A percentile compares a stretch with the other conserved stretches of the same genome.
Evolutionary conservation across 2,329 filamentous ascomycete species (phyloP).

Genomic region (Scedosporium dehoogii): DNA sequence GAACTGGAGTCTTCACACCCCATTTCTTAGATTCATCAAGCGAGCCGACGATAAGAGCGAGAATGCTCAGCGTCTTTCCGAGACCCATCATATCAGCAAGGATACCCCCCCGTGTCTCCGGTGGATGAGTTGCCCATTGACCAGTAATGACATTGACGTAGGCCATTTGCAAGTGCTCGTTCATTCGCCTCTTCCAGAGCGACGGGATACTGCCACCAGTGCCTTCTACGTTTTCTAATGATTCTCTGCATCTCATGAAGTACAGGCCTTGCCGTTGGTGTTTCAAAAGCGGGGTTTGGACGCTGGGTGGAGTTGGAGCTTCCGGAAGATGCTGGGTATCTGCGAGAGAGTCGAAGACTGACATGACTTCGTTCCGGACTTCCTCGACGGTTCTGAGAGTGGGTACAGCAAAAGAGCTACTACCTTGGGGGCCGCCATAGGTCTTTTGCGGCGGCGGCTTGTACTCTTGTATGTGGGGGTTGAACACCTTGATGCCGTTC

Average conservation of each 20-base stretch:
- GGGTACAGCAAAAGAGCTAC: conserved; percentile 15
- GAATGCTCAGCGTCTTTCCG: conserved; percentile 78
- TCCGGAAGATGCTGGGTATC: conserved; percentile 66
- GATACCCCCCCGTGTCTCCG: conserved; percentile 62
- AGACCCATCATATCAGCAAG: conserved; percentile 82
- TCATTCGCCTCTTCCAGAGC: conserved; percentile 58
- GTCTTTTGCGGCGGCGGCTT: conserved; percentile 28
- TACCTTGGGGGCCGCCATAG: conserved; percentile 18
- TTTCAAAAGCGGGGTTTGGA: conserved; percentile 61
- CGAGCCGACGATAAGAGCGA: conserved; percentile 65
- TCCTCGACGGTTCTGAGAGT: conserved; percentile 66
- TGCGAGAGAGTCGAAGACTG: conserved; percentile 77
- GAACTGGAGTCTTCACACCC: conserved; percentile 40
- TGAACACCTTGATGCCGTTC: conserved; percentile 59
- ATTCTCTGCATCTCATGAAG: conserved; percentile 77
- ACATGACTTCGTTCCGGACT: conserved; percentile 72
- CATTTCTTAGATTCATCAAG: conserved; percentile 54
- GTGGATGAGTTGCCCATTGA: conserved; percentile 43
- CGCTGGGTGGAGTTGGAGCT: conserved; percentile 51
- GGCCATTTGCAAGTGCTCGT: conserved; percentile 15
- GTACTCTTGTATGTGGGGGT: conserved; percentile 57
- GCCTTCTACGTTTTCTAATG: conserved; percentile 46
- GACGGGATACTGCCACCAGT: conserved; percentile 56
- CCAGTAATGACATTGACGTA: conserved; percentile 85
- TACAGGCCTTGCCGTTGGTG: conserved; percentile 87